Evolutionary conservation across 371 early-diverging fungal species (phyloP), one percentile per base, ranked within the genome.

Genomic region (Mucor saturninus): DNA sequence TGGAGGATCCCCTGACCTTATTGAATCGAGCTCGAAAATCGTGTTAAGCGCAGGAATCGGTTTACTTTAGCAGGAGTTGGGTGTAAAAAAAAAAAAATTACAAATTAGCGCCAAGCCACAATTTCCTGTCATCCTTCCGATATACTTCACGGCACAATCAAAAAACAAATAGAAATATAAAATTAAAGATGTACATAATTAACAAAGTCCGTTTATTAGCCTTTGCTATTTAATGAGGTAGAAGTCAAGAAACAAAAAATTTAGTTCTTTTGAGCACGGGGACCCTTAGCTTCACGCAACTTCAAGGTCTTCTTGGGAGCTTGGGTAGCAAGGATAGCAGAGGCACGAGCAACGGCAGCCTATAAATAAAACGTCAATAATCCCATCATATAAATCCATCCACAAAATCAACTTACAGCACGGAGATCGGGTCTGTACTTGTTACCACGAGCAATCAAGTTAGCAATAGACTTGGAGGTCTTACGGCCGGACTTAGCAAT

Each of bases 341-440:
- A 81, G 59, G 89, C 88, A 73, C 95, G 93, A 71, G 91, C 92
- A 73, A 92, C 85, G 68, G 95, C 92, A 68, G 88, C 90, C 87
- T 86, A 75, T 40, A 42, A 3, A 48, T 8, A 54, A 28, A 35
- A 29, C 59, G 1, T 52, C 31, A 14, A 52, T 46, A 8, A 35
- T 14, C n/a, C 10, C 38, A 58, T 45, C 8, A 11, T 9, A 11
- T 30, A 10, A 15, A 15, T 11, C 46, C 21, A 46, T 13, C 10
- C n/a, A n/a, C 1, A 0, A n/a, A 7, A 53, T 31, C 40, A 32
- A 68, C 68, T 66, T 83, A 88, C 89, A 77, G 88, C 73, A 76
- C 84, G 85, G 71, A 94, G 86, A 73, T 94, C 94, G 60, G 91
- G 86, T 65, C 94, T 87, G 89, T 92, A 92, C 56, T 75, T 73